Evolutionary conservation across 2,329 filamentous ascomycete genomes (phyloP), one percentile per base, ranked within the genome.

Genomic region (Colletotrichum australisinense): DNA sequence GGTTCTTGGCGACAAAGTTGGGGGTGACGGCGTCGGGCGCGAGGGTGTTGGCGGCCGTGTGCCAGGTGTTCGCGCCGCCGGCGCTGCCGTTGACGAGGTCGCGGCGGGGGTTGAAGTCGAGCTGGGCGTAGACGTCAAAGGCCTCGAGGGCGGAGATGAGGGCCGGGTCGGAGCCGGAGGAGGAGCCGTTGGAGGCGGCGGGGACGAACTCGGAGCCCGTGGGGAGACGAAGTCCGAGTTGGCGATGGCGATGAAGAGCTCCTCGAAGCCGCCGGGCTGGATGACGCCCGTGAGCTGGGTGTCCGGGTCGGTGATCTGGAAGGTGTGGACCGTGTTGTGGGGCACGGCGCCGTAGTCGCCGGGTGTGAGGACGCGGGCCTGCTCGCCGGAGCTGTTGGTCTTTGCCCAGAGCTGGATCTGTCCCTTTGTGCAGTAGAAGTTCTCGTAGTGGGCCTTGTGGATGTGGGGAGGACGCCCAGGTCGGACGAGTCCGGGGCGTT

Each of bases 291-390:
- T 80, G 77, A 88, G 81, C 74, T 87, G 83, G 5, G 84, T 86
- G 74, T 87, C 84, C 0, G 85, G 84, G 67, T 87, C 85, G 14
- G 86, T 76, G 19, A 87, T 79, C 75, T 86, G 84, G 79, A 87
- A 87, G 3, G 85, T 86, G 72, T 87, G 86, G 1, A 83, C 85
- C 1, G 84, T 86, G 73, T 87, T 83, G 24, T 79, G 79, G 0
- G 84, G 82, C 0, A 87, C 84, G 5, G 83, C 83, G 49, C 85
- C 85, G 71, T 85, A 87, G 73, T 88, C 86, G 1, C 85, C 85
- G 9, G 80, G 79, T 0, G 79, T 81, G n/a, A 88, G 76, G 3
- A 87, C 74, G 22, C 85, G 81, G 6, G 80, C 80, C 66, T 83
- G 79, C 57, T 81, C 78, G 58, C 81, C 76, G 2, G 84, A 80